Base-by-base conservation (phyloP, 2,329 filamentous ascomycete species). In the Madurella mycetomatis region DNA sequence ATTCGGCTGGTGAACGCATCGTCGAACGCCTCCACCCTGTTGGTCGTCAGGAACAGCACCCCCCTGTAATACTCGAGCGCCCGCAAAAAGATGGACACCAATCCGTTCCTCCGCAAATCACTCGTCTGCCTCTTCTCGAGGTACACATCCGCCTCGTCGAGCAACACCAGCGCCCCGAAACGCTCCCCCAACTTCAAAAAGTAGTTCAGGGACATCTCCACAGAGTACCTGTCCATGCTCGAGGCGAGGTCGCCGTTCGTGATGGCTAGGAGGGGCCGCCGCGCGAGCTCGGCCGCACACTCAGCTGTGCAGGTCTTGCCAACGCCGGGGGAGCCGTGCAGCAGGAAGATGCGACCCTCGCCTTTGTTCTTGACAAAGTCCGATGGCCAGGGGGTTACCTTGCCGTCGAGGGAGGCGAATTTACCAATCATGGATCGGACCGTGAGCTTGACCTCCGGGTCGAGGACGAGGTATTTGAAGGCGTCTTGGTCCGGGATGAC, bases 61-160 rank as follows among this genome's bases (percentile, higher is more conserved):
- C 77, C 76, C 3, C 70, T 69, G 66, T 78, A 79, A 64, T 79
- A 79, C 66, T 79, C 76, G 51, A 79, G 70, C 0, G 73, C 74
- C n/a, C 76, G 73, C 19, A 79, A 65, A 65, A 79, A 78, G 52
- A 77, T 62, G 15, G 73, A 76, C 25, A 78, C 76, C 11, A 79
- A 68, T 0, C 72, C 73, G 63, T 79, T 79, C 54, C 75, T 73
- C 18, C 64, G 66, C 46, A 78, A 71, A 60, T 79, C 74, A 30
- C 62, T 66, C 18, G 70, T 62, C 2, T 68, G 67, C 2, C 81
- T 78, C 49, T 74, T 67, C 65, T 83, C 79, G 9, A 85, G 75
- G 66, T 81, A 84, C 16, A 83, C 79, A 52, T 84, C 82, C 2
- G 79, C 80, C 65, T 85, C 81, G 62, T 84, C 81, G 4, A 84